Evolutionary conservation across 1,284 basidiomycete species (phyloP), one percentile per base, ranked within the genome.

Genomic region (Cryptococcus jaspeensis): DNA sequence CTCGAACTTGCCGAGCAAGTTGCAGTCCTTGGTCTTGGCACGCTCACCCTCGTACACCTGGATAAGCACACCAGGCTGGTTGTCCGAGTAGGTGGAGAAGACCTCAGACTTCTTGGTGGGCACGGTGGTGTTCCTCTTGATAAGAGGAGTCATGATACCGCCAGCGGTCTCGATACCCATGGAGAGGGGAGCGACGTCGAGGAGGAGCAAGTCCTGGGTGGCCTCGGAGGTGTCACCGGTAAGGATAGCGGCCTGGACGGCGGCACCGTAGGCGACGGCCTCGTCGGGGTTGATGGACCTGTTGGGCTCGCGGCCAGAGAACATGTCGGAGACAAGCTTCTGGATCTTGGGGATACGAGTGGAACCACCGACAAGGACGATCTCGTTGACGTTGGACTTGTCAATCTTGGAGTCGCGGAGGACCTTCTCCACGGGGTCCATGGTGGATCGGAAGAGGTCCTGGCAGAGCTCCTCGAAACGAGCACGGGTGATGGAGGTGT

Each of bases 101-200:
- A 87, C 88, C 74, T 92, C 84, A 46, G 90, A 92, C 83, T 96
- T 96, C 85, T 92, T 95, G 78, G 92, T 91, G 59, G 94, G 93
- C 79, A 97, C 94, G 69, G 92, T 90, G 63, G 94, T 96, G 84
- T 97, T 97, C 72, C 94, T 89, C 73, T 92, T 92, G 71, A 97
- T 90, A 73, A 97, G 92, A 64, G 92, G 87, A 82, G 92, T 92
- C 78, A 96, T 94, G 76, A 96, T 90, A 77, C 95, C 92, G 73
- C 92, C 93, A 78, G 95, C 92, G 92, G 94, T 96, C 78, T 92
- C 94, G 67, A 97, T 92, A 87, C 94, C 94, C 68, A 96, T 88
- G 58, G 92, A 95, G 59, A 97, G 84, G 62, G 94, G 93, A 63
- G 93, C 89, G 67, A 97, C 93, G 80, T 96, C 93, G 73, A 97